A percentile compares a stretch with the other conserved stretches of the same genome.
These are phyloP conservation scores for Erythrophleum ivorense DNA, from an alignment of 331 rosid species.

Conservation along the genomic window DNA sequence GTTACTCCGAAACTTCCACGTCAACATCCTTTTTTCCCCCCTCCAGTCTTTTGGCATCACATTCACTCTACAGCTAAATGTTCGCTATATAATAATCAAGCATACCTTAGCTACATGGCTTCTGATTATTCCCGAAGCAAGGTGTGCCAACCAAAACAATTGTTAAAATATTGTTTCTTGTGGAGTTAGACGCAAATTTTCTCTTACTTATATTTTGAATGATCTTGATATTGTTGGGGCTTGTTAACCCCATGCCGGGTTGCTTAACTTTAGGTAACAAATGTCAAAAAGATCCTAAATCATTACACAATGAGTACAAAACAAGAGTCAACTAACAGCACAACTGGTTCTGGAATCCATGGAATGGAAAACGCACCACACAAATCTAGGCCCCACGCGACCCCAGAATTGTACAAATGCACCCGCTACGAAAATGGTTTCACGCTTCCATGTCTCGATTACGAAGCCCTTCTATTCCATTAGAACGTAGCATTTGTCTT, in stretches of 20 bases:
- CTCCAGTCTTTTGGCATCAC: constrained; percentile 29
- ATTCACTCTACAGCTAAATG: constrained; percentile 12
- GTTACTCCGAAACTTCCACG: constrained; percentile 30
- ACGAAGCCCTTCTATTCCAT: constrained; percentile 19
- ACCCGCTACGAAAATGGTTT: not conserved
- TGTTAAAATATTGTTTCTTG: not conserved
- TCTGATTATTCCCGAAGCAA: not conserved
- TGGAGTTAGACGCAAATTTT: not conserved
- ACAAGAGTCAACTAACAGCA: constrained; percentile 45
- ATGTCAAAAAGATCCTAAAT: constrained; percentile 42
- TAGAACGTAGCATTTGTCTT: not conserved
- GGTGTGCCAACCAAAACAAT: not conserved
- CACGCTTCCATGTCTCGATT: not conserved
- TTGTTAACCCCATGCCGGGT: constrained; percentile 38
- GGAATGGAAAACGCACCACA: constrained; percentile 23
- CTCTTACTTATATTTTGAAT: not conserved
- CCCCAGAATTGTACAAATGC: not conserved
- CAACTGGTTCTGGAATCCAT: constrained; percentile 31
- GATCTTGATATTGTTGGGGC: constrained; percentile 2
- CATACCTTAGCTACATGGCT: not conserved
- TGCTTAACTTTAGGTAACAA: constrained; percentile 30
- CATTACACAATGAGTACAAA: constrained; percentile 53
- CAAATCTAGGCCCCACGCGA: constrained; percentile 35
- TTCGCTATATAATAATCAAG: not conserved
- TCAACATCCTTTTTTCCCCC: not conserved